phyloP scores from a whole-genome alignment of 1,284 basidiomycete genomes.

The Meripilus lineatus region DNA sequence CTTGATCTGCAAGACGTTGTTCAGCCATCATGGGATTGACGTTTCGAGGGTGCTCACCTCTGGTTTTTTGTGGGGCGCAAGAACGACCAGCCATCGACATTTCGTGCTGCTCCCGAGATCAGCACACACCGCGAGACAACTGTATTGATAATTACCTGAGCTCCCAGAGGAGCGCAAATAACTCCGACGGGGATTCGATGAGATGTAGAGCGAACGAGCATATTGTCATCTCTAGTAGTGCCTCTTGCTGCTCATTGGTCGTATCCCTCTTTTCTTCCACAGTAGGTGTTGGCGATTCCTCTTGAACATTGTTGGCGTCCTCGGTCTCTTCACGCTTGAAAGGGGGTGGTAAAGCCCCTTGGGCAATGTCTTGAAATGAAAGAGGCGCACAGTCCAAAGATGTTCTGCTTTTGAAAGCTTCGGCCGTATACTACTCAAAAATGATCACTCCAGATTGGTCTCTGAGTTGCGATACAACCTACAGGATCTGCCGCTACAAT shows the following conservation, averaged over 20 bases:
- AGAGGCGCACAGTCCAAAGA: slow-evolving; percentile 41
- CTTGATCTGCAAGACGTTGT: slow-evolving; percentile 51
- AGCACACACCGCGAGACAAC: not conserved
- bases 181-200: slow-evolving; percentile 52
- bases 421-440: slow-evolving; percentile 41
- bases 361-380: slow-evolving; percentile 49
- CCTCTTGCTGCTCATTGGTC: slow-evolving; percentile 1
- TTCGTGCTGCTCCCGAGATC: slow-evolving; percentile 37
- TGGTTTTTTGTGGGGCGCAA: slow-evolving; percentile 74
- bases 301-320: too few relatives aligned
- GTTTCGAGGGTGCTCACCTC: slow-evolving; percentile 40
- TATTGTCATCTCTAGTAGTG: slow-evolving; percentile 52
- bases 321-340: too few relatives aligned
- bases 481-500: slow-evolving; percentile 36
- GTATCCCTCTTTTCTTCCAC: not conserved
- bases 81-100: slow-evolving; percentile 57
- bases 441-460: not conserved
- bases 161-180: slow-evolving; percentile 62
- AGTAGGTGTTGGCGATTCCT: slow-evolving; percentile 9
- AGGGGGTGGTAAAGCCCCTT: slow-evolving; percentile 37
- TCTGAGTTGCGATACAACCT: slow-evolving; percentile 13
- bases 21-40: too few relatives aligned
- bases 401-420: slow-evolving; percentile 47
- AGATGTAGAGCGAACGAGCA: slow-evolving; percentile 75
- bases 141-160: slow-evolving; percentile 27